Evolutionary conservation across 2,329 filamentous ascomycete species (phyloP), one percentile per base, ranked within the genome.

Genomic region (Lojkania enalia): DNA sequence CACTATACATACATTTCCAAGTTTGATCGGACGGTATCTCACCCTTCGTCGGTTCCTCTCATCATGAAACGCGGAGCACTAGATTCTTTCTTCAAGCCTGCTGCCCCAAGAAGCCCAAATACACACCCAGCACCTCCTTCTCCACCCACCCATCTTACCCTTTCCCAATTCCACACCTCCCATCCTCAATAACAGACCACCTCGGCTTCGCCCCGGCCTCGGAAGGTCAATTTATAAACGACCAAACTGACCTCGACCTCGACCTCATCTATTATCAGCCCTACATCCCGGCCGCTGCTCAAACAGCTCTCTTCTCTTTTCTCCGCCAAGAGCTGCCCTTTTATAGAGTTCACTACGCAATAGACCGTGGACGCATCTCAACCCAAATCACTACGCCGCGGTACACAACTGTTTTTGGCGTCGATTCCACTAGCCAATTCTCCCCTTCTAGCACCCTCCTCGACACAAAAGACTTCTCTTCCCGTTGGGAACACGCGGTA

Each of bases 211-310:
- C 66, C 19, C 82, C 84, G 4, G 76, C 77, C 1, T 70, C 75
- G 15, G 73, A 80, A 48, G 80, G 77, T 1, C 76, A 71, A 35
- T 57, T 64, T 2, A 85, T 90, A 53, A 82, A 82, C 54, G 77
- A 89, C 58, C 82, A 87, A 57, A 79, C 81, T 0, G 80, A 90
- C 51, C 76, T 91, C 0, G 85, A 90, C 51, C 76, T 91, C 0
- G 85, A 91, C 61, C 74, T 92, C 0, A 69, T 91, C 6, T 88
- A 88, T 68, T 91, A 86, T 63, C 78, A 88, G 57, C 87, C 87
- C 0, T 91, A 87, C 52, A 77, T 91, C 3, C 79, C 84, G 0
- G 70, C 74, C 2, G 66, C 76, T 11, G 73, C 81, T 9, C 75
- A 81, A 15, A 74, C 76, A 3, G 73, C 80, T 3, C 67, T 90